Evolutionary conservation across 2,329 filamentous ascomycete genomes (phyloP).

Genomic region (Dactylellina drechsleri): DNA sequence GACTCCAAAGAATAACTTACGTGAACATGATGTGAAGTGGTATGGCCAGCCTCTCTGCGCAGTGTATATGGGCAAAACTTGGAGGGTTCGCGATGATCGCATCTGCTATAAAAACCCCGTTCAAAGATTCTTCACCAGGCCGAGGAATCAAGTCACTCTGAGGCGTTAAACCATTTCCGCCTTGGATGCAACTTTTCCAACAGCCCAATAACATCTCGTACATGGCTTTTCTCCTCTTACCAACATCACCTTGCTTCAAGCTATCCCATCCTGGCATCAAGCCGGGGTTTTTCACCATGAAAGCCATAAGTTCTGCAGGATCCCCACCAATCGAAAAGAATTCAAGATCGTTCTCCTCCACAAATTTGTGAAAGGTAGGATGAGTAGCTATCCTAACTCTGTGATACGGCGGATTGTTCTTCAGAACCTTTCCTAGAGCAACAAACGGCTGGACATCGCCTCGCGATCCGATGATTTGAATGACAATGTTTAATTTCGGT

Average conservation of each 20-base stretch:
- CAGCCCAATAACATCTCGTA: conserved; percentile 83
- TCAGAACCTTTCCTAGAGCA: conserved; percentile 76
- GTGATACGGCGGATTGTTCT: conserved; percentile 74
- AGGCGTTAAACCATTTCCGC: conserved; percentile 60
- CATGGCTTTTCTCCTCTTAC: conserved; percentile 77
- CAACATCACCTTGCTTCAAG: conserved; percentile 79
- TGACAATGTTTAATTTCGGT: conserved; percentile 74
- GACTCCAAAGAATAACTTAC: conserved; percentile 64
- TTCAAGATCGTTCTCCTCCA: conserved; percentile 76
- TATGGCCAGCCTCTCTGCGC: conserved; percentile 78
- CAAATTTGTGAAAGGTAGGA: conserved; percentile 73
- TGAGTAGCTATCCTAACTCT: conserved; percentile 80
- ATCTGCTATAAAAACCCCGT: conserved; percentile 76
- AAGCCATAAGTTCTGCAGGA: conserved; percentile 80
- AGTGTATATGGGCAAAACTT: conserved; percentile 79
- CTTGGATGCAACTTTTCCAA: conserved; percentile 86
- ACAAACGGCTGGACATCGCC: conserved; percentile 85
- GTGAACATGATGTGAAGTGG: conserved; percentile 91
- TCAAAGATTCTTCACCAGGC: conserved; percentile 56
- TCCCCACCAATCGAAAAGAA: conserved; percentile 82
- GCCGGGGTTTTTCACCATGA: conserved; percentile 90
- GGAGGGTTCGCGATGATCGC: conserved; percentile 82
- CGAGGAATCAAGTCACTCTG: conserved; percentile 50
- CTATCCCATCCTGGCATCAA: conserved; percentile 84
- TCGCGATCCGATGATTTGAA: conserved; percentile 83